A percentile compares a stretch with the other conserved stretches of the same genome.
phyloP scores from a whole-genome alignment of 2,329 filamentous ascomycete genomes.

The Talaromyces marneffei region DNA sequence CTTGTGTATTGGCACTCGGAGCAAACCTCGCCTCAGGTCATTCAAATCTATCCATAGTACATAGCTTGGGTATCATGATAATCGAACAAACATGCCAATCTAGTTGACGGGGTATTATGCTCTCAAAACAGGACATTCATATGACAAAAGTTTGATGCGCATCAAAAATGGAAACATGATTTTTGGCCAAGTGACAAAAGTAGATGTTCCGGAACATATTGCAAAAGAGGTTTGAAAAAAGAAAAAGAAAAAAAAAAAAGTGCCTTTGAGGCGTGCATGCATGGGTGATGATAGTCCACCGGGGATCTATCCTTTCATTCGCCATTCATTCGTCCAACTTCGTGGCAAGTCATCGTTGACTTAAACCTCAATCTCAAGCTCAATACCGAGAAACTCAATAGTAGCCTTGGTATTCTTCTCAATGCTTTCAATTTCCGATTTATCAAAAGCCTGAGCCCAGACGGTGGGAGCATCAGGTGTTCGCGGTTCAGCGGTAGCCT shows the following conservation, averaged over 20 bases:
- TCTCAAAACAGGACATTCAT: neutral
- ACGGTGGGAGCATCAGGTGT: neutral
- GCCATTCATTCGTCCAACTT: neutral
- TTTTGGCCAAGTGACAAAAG: neutral
- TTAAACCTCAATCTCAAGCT: neutral
- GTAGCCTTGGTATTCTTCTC: neutral
- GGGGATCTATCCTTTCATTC: neutral
- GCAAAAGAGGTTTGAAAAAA: neutral
- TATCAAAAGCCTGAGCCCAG: neutral
- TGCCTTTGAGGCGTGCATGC: neutral
- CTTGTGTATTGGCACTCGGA: constrained; percentile 7
- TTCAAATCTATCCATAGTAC: neutral
- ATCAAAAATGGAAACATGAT: neutral
- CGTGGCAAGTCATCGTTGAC: neutral
- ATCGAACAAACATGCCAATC: neutral
- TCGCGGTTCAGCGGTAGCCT: neutral
- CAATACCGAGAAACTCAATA: neutral
- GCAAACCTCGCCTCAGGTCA: constrained; percentile 9
- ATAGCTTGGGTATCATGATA: neutral
- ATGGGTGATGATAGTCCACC: neutral
- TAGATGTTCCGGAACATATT: neutral
- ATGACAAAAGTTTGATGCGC: neutral
- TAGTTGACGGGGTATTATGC: constrained; percentile 3
- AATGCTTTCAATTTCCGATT: neutral
- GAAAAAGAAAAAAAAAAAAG: no score